A percentile compares a stretch with the other conserved stretches of the same genome.
Evolutionary conservation across 2,329 filamentous ascomycete species (phyloP).

Genomic region (Xylogone sp.): DNA sequence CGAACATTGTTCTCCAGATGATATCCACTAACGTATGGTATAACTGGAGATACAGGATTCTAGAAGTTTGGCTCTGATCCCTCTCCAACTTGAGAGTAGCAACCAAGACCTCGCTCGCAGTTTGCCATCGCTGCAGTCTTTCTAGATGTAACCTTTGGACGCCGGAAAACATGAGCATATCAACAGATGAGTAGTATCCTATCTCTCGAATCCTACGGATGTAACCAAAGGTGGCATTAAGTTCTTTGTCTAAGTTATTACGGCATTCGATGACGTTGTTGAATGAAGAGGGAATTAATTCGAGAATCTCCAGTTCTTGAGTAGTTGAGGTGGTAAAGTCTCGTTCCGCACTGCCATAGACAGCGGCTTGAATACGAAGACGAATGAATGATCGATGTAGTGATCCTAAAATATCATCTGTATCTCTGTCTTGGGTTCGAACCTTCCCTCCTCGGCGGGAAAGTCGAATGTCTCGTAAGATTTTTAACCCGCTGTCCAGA

Average conservation of each 20-base stretch:
- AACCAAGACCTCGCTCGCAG: no score
- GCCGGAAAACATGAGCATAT: no score
- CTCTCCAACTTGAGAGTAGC: no score
- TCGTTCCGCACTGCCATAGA: slow-evolving; percentile 2
- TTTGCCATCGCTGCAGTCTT: no score
- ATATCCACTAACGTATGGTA: slow-evolving; percentile 6
- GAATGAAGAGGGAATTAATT: background rate
- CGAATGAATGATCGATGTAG: slow-evolving; percentile 4
- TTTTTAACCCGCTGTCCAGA: slow-evolving; percentile 9
- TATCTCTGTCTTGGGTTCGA: background rate
- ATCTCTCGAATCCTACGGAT: slow-evolving; percentile 5
- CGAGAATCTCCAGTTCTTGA: background rate
- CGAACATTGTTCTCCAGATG: slow-evolving; percentile 1
- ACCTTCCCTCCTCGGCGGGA: background rate
- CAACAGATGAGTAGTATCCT: no score
- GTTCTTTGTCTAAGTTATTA: slow-evolving; percentile 7
- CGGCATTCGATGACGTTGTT: slow-evolving; percentile 8
- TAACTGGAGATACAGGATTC: slow-evolving; percentile 8
- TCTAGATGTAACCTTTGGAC: no score
- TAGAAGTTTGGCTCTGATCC: no score
- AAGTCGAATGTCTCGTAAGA: background rate
- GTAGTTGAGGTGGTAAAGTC: background rate
- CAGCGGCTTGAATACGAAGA: slow-evolving; percentile 4
- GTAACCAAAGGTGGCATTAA: slow-evolving; percentile 8
- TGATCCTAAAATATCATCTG: slow-evolving; percentile 2